Base-by-base conservation (phyloP, 148 eudicot species). In the Rhododendron ovatum region DNA sequence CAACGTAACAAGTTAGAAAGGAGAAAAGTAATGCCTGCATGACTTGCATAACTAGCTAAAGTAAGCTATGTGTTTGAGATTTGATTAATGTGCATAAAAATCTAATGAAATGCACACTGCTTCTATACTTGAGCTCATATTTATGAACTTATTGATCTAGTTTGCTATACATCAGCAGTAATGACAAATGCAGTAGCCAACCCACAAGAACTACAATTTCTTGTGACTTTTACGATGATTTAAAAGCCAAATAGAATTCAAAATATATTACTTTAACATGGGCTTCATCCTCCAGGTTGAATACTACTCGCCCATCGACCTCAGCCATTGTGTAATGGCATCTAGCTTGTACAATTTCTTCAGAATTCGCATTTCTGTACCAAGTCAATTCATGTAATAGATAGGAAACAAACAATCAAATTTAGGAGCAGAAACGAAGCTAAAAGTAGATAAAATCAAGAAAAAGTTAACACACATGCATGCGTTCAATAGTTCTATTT, bases 261-360 rank as follows among this genome's bases (percentile, higher is more conserved):
- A 80, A 28, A 30, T 33, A 33, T 33, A 55, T 82, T 84, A 96
- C 99, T 90, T 89, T 78, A 1, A 94, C 97, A 65, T 89, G 90
- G 37, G 95, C 96, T 79, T 93, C 89, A 76, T 96, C 99, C 51
- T 90, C 87, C 1, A 96, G 82, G 3, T 87, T 85, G 84, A 80
- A 94, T 9, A 80, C 61, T 7, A 82, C 55, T 33, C 30, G 47
- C 0, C 93, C 92, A 81, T 95, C 99, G 2, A 86, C 81, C 43
- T 88, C 90, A 0, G 93, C 96, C 86, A 84, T 86, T 1, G 82
- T 57, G 67, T 87, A 96, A 51, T 96, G 99, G 9, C 80, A 17
- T 69, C 83, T 90, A 3, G 94, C 95, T 45, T 59, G 86, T 3
- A 78, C 81, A 5, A 88, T 1, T 53, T 89, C 88, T 7, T 87